Evolutionary conservation across 23 red algal species (phyloP), one percentile per base, ranked within the genome.

Genomic region (Gracilaria caudata): DNA sequence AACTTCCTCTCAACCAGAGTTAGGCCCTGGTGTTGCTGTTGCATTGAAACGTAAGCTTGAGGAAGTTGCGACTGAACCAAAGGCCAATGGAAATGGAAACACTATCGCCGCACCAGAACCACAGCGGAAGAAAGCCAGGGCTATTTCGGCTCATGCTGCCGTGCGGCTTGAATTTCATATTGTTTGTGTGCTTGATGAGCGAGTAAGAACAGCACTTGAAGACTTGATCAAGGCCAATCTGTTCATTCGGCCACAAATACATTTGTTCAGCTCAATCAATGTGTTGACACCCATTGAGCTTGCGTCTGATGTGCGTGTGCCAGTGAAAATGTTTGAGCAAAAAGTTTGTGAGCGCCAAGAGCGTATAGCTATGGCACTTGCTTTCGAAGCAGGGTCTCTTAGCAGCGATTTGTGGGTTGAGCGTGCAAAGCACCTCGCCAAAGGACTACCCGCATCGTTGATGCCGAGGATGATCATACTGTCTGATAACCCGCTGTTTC

Each of bases 391-490:
- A 14, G 77, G 77, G 24, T 6, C 28, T 58, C 33, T 63, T 2
- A 14, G 46, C 43, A 37, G 12, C 32, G 56, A 63, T 12, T 24
- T 80, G 43, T 80, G 77, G 77, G 26, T 80, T 14, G 51, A 14
- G 51, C 43, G 77, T 25, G 77, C 77, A 9, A 80, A 80, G 56
- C 77, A 80, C 19, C 46, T 63, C 2, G 77, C 43, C 19, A 13
- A 39, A 28, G 51, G 77, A 12, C 56, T 80, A 25, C 51, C 47
- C 33, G n/a, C 32, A 12, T 19, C 29, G 6, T 20, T 57, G 17
- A 33, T 43, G 51, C 77, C 77, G 47, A n/a, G 51, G 32, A n/a
- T 80, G 51, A 34, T 80, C 19, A 49, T 80, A 28, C 56, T 80
- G 43, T 41, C 38, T 0, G 29, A 33, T 60, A 35, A 80, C 21